phyloP scores from a whole-genome alignment of 495 filamentous ascomycete genomes.

The Hypoxylon rickii region DNA sequence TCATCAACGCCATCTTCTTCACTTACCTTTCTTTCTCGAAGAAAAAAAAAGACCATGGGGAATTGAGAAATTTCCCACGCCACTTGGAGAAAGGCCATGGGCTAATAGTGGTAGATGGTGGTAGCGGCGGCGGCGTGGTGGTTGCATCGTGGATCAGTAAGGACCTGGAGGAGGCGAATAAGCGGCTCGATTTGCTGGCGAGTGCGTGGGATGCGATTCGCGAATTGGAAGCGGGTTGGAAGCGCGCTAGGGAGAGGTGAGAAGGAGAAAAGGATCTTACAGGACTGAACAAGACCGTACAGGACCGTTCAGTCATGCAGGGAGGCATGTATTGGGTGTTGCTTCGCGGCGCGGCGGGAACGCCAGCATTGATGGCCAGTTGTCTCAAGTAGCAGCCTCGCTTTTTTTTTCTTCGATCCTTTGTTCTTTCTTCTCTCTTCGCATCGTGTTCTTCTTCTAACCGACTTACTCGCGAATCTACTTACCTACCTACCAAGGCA shows the following conservation, averaged over 20 bases:
- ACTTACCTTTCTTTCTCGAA: no score
- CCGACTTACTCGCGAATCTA: background rate
- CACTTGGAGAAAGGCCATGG: background rate
- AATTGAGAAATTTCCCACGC: conserved; percentile 9
- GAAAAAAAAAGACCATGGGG: background rate
- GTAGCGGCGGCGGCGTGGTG: background rate
- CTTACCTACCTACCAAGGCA: background rate
- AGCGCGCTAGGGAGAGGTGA: background rate
- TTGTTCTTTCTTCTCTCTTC: background rate
- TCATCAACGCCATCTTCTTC: no score
- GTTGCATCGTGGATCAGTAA: conserved; percentile 21
- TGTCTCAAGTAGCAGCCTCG: conserved; percentile 23
- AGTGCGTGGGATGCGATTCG: conserved; percentile 17
- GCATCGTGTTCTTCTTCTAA: background rate
- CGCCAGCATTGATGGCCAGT: conserved; percentile 24
- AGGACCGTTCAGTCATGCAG: conserved; percentile 11
- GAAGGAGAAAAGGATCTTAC: no score
- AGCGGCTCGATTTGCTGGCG: conserved; percentile 16
- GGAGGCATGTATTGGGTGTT: conserved; percentile 19
- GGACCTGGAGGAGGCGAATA: conserved; percentile 26
- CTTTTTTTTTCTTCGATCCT: conserved; percentile 9
- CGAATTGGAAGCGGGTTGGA: conserved; percentile 20
- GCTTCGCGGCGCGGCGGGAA: background rate
- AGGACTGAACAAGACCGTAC: conserved; percentile 14
- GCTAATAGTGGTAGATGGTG: background rate